Evolutionary conservation across 2,329 filamentous ascomycete genomes (phyloP).

Genomic region (Basipetospora chlamydospora): DNA sequence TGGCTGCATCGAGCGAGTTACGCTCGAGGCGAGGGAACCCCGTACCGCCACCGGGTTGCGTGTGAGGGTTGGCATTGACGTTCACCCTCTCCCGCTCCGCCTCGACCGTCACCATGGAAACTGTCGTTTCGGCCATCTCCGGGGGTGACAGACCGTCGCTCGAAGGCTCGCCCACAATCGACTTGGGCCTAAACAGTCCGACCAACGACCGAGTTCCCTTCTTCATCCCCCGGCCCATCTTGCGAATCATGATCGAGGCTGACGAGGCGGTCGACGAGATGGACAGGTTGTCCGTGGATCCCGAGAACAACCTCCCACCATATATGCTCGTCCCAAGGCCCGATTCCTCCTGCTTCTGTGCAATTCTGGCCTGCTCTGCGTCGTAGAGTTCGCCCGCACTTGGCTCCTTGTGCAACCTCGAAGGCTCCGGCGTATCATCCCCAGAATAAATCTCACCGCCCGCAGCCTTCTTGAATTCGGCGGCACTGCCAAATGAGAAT

Average conservation of each 20-base stretch:
- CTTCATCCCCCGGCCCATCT: constrained; percentile 99
- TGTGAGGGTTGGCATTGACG: constrained; percentile 54
- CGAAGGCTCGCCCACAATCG: constrained; percentile 62
- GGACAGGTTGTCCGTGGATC: constrained; percentile 88
- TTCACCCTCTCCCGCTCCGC: constrained; percentile 78
- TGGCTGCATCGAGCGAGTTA: constrained; percentile 59
- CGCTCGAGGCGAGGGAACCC: constrained; percentile 75
- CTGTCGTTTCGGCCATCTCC: constrained; percentile 62
- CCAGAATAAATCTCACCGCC: constrained; percentile 38
- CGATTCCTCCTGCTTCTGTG: constrained; percentile 78
- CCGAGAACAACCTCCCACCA: constrained; percentile 69
- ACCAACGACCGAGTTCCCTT: constrained; percentile 82
- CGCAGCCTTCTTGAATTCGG: constrained; percentile 68
- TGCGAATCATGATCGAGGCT: constrained; percentile 85
- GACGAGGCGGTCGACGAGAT: constrained; percentile 84
- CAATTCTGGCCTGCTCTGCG: constrained; percentile 82
- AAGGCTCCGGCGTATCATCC: constrained; percentile 19
- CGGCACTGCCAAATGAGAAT: constrained; percentile 92
- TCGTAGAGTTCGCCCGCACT: constrained; percentile 53
- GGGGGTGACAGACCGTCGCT: constrained; percentile 47
- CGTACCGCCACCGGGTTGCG: constrained; percentile 49
- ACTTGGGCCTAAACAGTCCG: constrained; percentile 90
- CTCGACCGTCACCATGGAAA: constrained; percentile 93
- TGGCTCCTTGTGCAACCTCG: constrained; percentile 53
- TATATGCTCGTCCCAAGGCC: constrained; percentile 93